A percentile compares a stretch with the other conserved stretches of the same genome.
Conservation (phyloP, 805 yeast species). For the Jamesozyma lodderae region DNA sequence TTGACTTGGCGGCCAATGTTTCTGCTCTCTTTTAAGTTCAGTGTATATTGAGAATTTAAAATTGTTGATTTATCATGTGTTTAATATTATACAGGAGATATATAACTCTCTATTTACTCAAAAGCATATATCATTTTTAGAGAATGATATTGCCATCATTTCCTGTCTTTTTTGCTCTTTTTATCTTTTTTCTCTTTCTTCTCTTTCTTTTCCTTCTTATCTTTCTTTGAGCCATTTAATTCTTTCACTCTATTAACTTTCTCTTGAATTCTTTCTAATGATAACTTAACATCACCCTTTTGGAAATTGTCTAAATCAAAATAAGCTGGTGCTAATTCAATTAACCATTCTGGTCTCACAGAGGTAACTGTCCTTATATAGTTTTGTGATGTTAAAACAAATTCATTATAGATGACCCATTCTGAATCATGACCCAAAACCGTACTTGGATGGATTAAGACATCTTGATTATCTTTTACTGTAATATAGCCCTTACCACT, state of each 20-base stretch:
- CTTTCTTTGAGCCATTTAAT: constrained; percentile 19
- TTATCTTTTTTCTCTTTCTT: neutral
- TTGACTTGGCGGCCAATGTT: neutral
- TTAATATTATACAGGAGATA: neutral
- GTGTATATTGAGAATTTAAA: no score
- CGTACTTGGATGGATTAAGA: constrained; percentile 86
- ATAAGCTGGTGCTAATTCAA: constrained; percentile 65
- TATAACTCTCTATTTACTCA: neutral
- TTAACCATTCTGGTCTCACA: constrained; percentile 85
- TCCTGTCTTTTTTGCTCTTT: neutral
- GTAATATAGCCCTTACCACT: constrained; percentile 79
- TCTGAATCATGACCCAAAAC: constrained; percentile 82
- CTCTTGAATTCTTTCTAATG: constrained; percentile 52
- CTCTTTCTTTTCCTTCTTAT: constrained; percentile 10
- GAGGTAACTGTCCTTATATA: constrained; percentile 90
- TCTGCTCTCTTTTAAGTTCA: neutral
- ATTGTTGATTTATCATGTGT: neutral
- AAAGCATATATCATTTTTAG: neutral
- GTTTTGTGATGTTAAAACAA: constrained; percentile 86
- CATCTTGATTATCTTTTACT: constrained; percentile 93
- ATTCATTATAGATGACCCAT: constrained; percentile 92
- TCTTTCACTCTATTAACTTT: constrained; percentile 39
- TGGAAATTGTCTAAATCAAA: constrained; percentile 55
- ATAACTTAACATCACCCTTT: constrained; percentile 63
- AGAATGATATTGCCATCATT: neutral